These are phyloP conservation scores for Phialemoniopsis sp. DNA, from an alignment of 2,329 filamentous ascomycete genomes.

Conservation along the genomic window DNA sequence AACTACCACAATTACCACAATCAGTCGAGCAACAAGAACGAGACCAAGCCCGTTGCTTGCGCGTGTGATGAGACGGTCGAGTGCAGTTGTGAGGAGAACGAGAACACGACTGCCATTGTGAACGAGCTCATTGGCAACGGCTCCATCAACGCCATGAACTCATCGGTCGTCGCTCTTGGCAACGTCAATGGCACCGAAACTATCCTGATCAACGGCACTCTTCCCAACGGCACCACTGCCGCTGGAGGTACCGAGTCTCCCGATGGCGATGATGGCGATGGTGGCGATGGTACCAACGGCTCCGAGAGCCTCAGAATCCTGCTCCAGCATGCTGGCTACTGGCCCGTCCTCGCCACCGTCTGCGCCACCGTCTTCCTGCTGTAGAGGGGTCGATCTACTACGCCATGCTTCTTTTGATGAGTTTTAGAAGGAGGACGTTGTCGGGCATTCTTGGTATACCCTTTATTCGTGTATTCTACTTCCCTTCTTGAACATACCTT, in stretches of 20 bases:
- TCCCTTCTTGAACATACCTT: too few relatives aligned
- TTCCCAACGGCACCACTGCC: constrained; percentile 63
- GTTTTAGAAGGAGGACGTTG: too few relatives aligned
- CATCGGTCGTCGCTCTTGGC: constrained; percentile 57
- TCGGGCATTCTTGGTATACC: too few relatives aligned
- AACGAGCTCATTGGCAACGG: constrained; percentile 62
- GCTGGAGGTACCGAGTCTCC: constrained; percentile 37
- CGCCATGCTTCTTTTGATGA: too few relatives aligned
- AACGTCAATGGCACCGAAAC: constrained; percentile 59
- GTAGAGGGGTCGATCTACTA: constrained; percentile 17
- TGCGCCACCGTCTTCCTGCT: constrained; percentile 37
- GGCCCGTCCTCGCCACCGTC: constrained; percentile 42
- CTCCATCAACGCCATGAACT: constrained; percentile 54
- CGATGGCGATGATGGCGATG: constrained; percentile 22
- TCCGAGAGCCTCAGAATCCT: constrained; percentile 20
- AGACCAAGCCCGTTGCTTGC: constrained; percentile 58
- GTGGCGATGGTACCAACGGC: constrained; percentile 12
- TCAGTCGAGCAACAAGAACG: constrained; percentile 44
- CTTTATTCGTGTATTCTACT: too few relatives aligned
- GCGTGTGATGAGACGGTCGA: constrained; percentile 50
- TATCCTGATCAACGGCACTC: constrained; percentile 71
- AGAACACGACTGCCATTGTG: constrained; percentile 50
- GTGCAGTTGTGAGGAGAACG: constrained; percentile 69
- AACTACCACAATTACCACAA: constrained; percentile 48
- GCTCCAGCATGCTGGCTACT: constrained; percentile 38